phyloP scores from a whole-genome alignment of 108 stramenopile species.

The Cyclotella sp. region DNA sequence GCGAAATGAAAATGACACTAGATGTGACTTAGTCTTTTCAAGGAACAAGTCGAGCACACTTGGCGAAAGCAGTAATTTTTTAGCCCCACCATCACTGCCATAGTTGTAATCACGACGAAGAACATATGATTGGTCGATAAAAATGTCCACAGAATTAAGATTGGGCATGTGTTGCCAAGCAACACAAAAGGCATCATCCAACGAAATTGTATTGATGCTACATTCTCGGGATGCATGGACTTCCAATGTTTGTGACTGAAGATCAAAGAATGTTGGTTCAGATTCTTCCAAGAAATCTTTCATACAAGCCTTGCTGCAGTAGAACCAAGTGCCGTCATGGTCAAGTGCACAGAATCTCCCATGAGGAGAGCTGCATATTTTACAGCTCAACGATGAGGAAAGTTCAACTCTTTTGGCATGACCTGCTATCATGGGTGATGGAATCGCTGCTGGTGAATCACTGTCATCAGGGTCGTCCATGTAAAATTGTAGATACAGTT shows the following conservation, averaged over 20 bases:
- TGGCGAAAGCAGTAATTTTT: slow-evolving; percentile 10
- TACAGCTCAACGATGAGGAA: slow-evolving; percentile 6
- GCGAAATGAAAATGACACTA: slow-evolving; percentile 19
- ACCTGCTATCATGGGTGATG: too few species aligned
- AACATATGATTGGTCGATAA: slow-evolving; percentile 6
- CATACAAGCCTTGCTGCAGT: slow-evolving; percentile 35
- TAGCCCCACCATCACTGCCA: background rate
- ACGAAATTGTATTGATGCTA: slow-evolving; percentile 5
- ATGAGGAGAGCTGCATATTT: background rate
- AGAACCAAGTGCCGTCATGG: slow-evolving; percentile 24
- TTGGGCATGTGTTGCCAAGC: slow-evolving; percentile 32
- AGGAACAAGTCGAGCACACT: slow-evolving; percentile 10
- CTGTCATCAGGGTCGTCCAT: background rate
- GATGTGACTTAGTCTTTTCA: background rate
- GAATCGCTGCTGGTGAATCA: too few species aligned
- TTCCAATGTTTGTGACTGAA: slow-evolving; percentile 19
- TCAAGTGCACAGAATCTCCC: slow-evolving; percentile 19
- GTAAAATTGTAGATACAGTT: slow-evolving; percentile 26
- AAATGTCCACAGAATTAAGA: slow-evolving; percentile 27
- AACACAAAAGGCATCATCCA: slow-evolving; percentile 21
- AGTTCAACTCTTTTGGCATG: too few species aligned
- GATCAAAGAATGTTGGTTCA: slow-evolving; percentile 25
- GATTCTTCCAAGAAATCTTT: slow-evolving; percentile 13
- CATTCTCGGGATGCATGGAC: slow-evolving; percentile 9
- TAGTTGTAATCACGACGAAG: background rate